Evolutionary conservation across 2,329 filamentous ascomycete species (phyloP).

Genomic region (Cryphonectria nitschkei): DNA sequence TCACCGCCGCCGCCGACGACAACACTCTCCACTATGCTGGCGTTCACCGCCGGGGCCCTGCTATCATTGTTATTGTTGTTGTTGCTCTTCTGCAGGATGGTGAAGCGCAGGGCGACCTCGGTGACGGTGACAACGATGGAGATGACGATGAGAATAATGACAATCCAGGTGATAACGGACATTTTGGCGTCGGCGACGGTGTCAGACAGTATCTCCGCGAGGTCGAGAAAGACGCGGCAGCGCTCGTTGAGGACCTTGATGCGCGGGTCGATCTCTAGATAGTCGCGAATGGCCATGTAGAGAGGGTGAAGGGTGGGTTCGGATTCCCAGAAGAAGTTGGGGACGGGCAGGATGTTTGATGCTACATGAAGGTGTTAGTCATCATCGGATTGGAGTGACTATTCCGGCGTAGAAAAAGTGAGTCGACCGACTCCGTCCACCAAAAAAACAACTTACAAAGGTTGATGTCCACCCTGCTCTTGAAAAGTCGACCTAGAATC

Average conservation of each 20-base stretch:
- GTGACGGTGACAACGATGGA: conserved; percentile 89
- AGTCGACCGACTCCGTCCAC: background rate
- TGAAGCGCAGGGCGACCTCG: conserved; percentile 87
- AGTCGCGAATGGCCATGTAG: conserved; percentile 92
- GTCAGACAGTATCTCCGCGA: conserved; percentile 93
- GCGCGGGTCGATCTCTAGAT: conserved; percentile 94
- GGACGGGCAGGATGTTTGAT: conserved; percentile 93
- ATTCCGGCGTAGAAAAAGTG: background rate
- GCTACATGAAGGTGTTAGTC: conserved; percentile 54
- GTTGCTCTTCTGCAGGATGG: conserved; percentile 60
- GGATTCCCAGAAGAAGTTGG: conserved; percentile 98
- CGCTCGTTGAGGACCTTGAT: conserved; percentile 97
- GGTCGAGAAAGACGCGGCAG: conserved; percentile 92
- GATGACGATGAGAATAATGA: conserved; percentile 90
- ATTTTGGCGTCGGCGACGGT: conserved; percentile 93
- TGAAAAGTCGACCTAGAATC: conserved; percentile 88
- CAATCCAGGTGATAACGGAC: conserved; percentile 96
- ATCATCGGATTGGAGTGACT: background rate
- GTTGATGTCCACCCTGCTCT: conserved; percentile 94
- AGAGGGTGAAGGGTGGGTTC: conserved; percentile 94
- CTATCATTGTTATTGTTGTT: conserved; percentile 28
- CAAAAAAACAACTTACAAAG: conserved; percentile 69
- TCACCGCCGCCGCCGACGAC: background rate
- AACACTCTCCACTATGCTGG: conserved; percentile 3
- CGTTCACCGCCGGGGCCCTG: conserved; percentile 11